Conservation (phyloP, 192 early-diverging fungal species). For the Backusella morwellensis region DNA sequence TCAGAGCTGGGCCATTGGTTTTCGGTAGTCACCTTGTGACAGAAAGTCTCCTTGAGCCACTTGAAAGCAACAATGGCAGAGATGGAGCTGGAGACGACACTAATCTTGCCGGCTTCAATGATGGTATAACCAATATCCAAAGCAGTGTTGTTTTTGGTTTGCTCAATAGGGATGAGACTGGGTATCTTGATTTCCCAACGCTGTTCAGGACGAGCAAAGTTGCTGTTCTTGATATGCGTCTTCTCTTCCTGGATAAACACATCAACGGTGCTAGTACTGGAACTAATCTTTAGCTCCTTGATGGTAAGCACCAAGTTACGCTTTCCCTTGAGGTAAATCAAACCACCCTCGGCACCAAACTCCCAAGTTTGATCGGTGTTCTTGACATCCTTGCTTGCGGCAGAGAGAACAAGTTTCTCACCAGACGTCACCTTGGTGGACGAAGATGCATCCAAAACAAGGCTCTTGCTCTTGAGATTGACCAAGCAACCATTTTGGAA, state of each 20-base stretch:
- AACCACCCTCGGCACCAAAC: slow-evolving; percentile 3
- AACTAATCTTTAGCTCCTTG: slow-evolving; percentile 17
- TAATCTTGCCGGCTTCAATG: slow-evolving; percentile 16
- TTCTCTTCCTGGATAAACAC: slow-evolving; percentile 20
- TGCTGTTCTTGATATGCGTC: background rate
- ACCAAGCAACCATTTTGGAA: slow-evolving; percentile 18
- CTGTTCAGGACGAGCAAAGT: slow-evolving; percentile 15
- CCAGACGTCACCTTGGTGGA: slow-evolving; percentile 5
- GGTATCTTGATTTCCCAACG: slow-evolving; percentile 24
- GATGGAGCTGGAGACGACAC: slow-evolving; percentile 10
- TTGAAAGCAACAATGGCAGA: slow-evolving; percentile 26
- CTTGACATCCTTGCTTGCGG: background rate
- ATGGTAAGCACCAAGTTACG: slow-evolving; percentile 18
- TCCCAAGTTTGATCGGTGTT: slow-evolving; percentile 26
- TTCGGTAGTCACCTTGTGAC: slow-evolving; percentile 6
- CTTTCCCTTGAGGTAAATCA: slow-evolving; percentile 11
- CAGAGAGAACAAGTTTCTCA: slow-evolving; percentile 14
- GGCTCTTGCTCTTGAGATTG: slow-evolving; percentile 23
- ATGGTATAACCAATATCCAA: slow-evolving; percentile 6
- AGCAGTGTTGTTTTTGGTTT: background rate
- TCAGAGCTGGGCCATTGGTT: slow-evolving; percentile 22
- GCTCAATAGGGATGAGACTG: slow-evolving; percentile 11
- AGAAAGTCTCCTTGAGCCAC: slow-evolving; percentile 25
- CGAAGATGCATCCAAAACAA: slow-evolving; percentile 19
- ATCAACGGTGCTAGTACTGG: background rate